Evolutionary conservation across 306 rosid species (phyloP), one percentile per base, ranked within the genome.

Genomic region (Pyrus pyrifolia): DNA sequence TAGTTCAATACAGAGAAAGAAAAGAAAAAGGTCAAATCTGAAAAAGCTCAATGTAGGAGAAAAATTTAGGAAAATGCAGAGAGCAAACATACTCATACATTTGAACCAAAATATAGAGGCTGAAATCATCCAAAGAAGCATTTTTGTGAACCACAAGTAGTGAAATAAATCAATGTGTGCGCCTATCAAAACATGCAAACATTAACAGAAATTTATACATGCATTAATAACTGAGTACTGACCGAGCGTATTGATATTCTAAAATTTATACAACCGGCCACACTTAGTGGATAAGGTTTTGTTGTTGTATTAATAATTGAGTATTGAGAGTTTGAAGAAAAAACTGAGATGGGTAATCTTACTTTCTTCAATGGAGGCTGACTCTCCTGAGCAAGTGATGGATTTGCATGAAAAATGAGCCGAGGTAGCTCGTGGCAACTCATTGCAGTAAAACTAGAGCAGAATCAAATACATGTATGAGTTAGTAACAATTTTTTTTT

Each of bases 341-440:
- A 72, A 11, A 2, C 22, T 63, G 38, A 75, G 79, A 40, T 61
- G 30, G 70, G 72, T 38, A 45, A 51, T 35, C 85, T 82, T 89
- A 90, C 96, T 76, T 84, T 90, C 85, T 65, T 63, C 88, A 27
- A 23, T 62, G 64, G 88, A 74, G 73, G 82, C 7, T 72, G 88
- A 70, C 53, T 88, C 93, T 73, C 76, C 40, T 78, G 88, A 77
- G 80, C 85, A 80, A 46, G 51, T 67, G 81, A 79, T 76, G 67
- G 44, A 55, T 83, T 72, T 86, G 79, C 81, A 69, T 9, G 87
- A 78, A 55, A 86, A 65, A 58, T 80, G 75, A 6, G 94, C 76
- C n/a, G 82, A 4, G 60, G 75, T 0, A 25, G 75, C 78, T 70
- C 93, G 84, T 27, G 82, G 82, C 22, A 74, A 71, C 33, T 86